Conservation (phyloP, 257 asterid species). For the Verbascum thapsus region DNA sequence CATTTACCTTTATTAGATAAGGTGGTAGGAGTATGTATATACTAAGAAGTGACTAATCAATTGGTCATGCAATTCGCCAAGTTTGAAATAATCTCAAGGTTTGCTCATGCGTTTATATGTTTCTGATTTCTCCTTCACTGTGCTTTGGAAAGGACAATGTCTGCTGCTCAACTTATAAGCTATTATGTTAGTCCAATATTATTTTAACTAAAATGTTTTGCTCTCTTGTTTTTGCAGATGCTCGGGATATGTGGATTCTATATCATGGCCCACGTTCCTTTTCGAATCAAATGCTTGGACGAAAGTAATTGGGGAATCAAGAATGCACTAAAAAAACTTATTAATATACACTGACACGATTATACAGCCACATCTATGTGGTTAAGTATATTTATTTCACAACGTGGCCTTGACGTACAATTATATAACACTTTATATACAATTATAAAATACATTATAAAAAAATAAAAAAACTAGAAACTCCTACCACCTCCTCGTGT, state of each 20-base stretch:
- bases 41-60: not conserved
- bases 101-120: not conserved
- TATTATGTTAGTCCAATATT: not conserved
- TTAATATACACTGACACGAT: not conserved
- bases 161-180: not conserved
- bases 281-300: constrained; percentile 12
- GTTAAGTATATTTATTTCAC: no score
- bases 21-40: no score
- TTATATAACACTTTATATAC: not conserved
- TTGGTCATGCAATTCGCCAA: no score
- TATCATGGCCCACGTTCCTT: not conserved
- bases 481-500: not conserved
- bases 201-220: not conserved
- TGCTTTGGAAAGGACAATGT: not conserved
- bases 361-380: no score
- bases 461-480: not conserved
- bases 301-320: constrained; percentile 18
- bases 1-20: no score
- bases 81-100: not conserved
- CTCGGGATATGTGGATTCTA: constrained; percentile 23
- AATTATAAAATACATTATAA: not conserved
- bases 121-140: not conserved
- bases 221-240: constrained; percentile 16
- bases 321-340: constrained; percentile 18
- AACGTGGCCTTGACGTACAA: no score